Evolutionary conservation across 345 rosid species (phyloP).

Genomic region (Luvunga scandens): DNA sequence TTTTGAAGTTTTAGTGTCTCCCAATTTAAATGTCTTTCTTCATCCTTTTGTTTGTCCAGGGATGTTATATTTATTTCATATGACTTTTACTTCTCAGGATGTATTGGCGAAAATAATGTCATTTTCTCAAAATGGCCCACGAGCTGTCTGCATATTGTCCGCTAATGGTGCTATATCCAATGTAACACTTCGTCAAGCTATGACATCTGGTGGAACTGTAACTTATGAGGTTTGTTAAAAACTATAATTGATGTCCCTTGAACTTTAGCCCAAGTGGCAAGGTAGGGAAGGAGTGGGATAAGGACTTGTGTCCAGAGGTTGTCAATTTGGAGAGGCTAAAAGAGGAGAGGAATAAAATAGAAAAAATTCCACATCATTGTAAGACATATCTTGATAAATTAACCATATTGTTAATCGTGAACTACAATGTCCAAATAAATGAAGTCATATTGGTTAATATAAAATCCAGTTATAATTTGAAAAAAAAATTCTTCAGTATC

Average conservation of each 20-base stretch:
- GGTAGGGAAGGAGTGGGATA: neutral
- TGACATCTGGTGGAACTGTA: constrained; percentile 49
- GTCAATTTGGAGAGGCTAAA: neutral
- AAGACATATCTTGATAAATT: neutral
- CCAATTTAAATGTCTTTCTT: neutral
- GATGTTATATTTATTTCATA: neutral
- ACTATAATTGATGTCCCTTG: neutral
- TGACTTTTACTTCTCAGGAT: constrained; percentile 26
- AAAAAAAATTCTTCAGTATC: no score
- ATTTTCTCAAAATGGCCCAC: constrained; percentile 39
- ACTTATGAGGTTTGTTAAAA: constrained; percentile 44
- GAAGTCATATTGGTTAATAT: no score
- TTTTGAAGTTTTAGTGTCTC: neutral
- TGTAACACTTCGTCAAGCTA: constrained; percentile 46
- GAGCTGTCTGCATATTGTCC: constrained; percentile 42
- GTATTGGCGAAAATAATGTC: constrained; percentile 37
- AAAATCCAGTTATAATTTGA: no score
- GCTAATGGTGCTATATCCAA: constrained; percentile 50
- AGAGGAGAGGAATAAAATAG: neutral
- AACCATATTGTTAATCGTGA: neutral
- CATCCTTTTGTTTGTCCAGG: neutral
- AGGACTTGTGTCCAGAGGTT: neutral
- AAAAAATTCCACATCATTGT: neutral
- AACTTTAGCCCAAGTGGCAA: neutral
- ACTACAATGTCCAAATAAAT: no score